Base-by-base conservation (phyloP, 495 filamentous ascomycete species). In the Cercophora newfieldiana region DNA sequence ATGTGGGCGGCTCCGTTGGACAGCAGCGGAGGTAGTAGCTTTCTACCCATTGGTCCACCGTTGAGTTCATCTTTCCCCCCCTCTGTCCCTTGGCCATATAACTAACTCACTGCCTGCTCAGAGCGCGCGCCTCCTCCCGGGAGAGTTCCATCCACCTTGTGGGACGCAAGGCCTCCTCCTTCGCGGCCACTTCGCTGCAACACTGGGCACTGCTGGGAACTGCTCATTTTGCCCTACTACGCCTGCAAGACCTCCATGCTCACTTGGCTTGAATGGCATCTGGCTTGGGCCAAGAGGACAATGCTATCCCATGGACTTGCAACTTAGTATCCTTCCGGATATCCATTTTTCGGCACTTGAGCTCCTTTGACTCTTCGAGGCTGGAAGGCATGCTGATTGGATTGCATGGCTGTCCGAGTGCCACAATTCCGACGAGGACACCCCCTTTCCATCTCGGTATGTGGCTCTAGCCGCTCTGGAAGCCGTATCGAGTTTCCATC, bases 91-190 rank as follows among this genome's bases (percentile, higher is more conserved):
- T 4, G 21, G 33, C 24, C 18, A 47, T 66, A 60, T 66, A 54
- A 60, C 30, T 55, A 33, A 59, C 21, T 12, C 21, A 26, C n/a
- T n/a, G 12, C 37, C 37, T 44, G 37, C 37, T 44, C n/a, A 68
- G 67, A 74, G 72, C 73, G 72, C 73, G 73, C 73, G 73, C 72
- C 73, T 72, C 68, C 66, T 74, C 48, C 65, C 44, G 10, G 54
- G 50, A 61, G 24, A 68, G 66, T 44, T 30, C 48, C 49, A 22
- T n/a, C 8, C 22, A 44, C 29, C 49, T 37, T 24, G 47, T 56
- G 50, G 29, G 48, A 51, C n/a, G 50, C 50, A 18, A 18, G 49
- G 53, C 59, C 65, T 62, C 6, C 28, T 30, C 12, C 53, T 12
- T 21, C 28, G 8, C 16, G 48, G 29, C 64, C 49, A 7, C 37